Evolutionary conservation across 2,329 filamentous ascomycete genomes (phyloP), one percentile per base, ranked within the genome.

Genomic region (Sordariomycetes sp.): DNA sequence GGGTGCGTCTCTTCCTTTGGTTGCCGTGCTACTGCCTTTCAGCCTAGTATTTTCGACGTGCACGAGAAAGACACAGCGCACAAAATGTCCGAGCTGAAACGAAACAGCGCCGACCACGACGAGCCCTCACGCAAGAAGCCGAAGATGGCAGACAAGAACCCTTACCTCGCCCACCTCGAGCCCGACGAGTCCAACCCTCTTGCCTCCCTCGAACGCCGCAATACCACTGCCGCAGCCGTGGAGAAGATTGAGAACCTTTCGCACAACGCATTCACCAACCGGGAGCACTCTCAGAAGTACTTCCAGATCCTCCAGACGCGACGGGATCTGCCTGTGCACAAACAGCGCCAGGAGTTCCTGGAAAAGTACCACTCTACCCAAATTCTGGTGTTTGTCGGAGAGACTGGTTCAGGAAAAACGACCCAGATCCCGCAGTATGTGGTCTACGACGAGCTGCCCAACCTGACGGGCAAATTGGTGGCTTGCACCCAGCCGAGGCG

Each of bases 361-460:
- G 68, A 88, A 53, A 76, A 94, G 51, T 98, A 93, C 63, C 93
- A 98, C 50, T 78, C 82, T 49, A 86, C 81, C 17, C 92, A 98
- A 63, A 95, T 98, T 46, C 78, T 98, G 40, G 92, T 98, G 50
- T 95, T 98, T 52, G 92, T 98, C 44, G 92, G 92, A 66, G 92
- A 98, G 70, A 98, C 92, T 8, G 92, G 93, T 76, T 98, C 92
- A 45, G 92, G 92, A 66, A 98, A 98, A 68, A 98, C 92, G 5
- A 98, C 92, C 0, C 92, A 98, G 68, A 96, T 98, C 41, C 92
- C 92, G 3, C 92, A 98, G 59, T 98, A 95, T 58, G 90, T 98
- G 45, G 77, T 98, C 26, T 96, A 83, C 69, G 92, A 98, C 63
- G 92, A 98, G 60, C 73, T 95, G 21, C 90, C 92, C 18, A 86